Evolutionary conservation across 805 yeast genomes (phyloP).

Genomic region (Candida multigemmis): DNA sequence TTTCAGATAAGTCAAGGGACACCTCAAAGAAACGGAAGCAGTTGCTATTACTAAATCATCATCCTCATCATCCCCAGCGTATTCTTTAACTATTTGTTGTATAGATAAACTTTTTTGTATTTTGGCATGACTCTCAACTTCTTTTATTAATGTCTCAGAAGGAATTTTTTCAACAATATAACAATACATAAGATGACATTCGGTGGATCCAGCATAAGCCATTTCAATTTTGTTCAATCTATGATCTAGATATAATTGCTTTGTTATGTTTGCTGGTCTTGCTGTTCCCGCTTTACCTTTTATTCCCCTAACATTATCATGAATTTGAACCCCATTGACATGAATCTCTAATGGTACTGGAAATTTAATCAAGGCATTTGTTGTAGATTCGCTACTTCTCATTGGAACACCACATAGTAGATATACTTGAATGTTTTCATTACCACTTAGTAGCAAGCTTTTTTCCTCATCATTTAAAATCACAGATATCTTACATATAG

Average conservation of each 20-base stretch:
- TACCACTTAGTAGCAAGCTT: conserved; percentile 14
- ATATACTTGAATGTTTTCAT: conserved; percentile 25
- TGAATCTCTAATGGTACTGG: conserved; percentile 67
- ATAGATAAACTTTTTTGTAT: conserved; percentile 45
- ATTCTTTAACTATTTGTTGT: conserved; percentile 29
- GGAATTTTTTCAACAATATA: conserved; percentile 44
- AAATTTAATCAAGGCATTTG: conserved; percentile 41
- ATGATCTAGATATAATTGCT: conserved; percentile 16
- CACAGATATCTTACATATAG: conserved; percentile 26
- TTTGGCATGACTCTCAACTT: conserved; percentile 32
- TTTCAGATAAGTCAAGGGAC: conserved; percentile 69
- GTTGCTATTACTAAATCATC: conserved; percentile 67
- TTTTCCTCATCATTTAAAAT: conserved; percentile 34
- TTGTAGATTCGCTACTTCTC: conserved; percentile 6
- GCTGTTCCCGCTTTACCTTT: conserved; percentile 74
- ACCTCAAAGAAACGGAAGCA: conserved; percentile 57
- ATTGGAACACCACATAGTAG: conserved; percentile 44
- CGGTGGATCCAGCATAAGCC: conserved; percentile 49
- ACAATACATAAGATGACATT: conserved; percentile 41
- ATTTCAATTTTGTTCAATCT: conserved; percentile 37
- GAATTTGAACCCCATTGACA: conserved; percentile 43
- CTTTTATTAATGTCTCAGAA: conserved; percentile 11
- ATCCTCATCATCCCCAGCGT: conserved; percentile 9
- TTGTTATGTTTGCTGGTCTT: conserved; percentile 72
- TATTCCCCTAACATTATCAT: conserved; percentile 60